These are phyloP conservation scores for Buxus sempervirens DNA, from an alignment of 164 flowering plant genomes.

Conservation along the genomic window DNA sequence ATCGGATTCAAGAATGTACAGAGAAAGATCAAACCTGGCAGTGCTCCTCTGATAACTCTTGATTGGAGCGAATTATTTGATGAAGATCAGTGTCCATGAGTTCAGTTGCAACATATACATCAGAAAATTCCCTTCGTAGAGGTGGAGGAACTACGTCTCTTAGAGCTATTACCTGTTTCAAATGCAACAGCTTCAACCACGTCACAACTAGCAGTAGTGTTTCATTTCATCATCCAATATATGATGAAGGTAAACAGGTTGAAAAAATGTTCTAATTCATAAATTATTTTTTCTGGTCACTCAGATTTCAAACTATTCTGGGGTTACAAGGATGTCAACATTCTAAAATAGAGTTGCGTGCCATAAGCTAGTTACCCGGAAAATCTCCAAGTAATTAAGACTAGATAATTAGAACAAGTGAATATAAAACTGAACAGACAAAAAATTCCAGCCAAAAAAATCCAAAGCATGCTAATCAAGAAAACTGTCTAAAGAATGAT, in stretches of 20 bases:
- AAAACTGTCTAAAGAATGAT: neutral
- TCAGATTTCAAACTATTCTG: too few species aligned
- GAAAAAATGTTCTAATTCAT: too few species aligned
- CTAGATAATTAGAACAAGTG: neutral
- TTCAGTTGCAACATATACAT: slow-evolving; percentile 83
- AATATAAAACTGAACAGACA: neutral
- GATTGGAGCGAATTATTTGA: slow-evolving; percentile 88
- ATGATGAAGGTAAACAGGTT: neutral
- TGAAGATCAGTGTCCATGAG: slow-evolving; percentile 99
- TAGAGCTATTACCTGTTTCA: slow-evolving; percentile 59
- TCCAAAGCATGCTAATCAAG: neutral
- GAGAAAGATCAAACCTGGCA: slow-evolving; percentile 57
- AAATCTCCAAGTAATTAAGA: neutral
- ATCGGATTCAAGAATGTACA: neutral
- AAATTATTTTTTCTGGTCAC: too few species aligned
- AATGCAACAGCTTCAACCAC: slow-evolving; percentile 2
- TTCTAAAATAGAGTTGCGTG: too few species aligned
- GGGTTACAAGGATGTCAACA: too few species aligned
- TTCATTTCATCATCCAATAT: neutral
- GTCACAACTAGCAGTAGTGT: neutral
- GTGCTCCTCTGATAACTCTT: slow-evolving; percentile 85
- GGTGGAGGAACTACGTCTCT: slow-evolving; percentile 96
- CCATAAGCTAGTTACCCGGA: too few species aligned
- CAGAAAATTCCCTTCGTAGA: slow-evolving; percentile 61
- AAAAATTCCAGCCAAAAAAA: neutral